Conservation (phyloP, 2,329 filamentous ascomycete species). For the Chrysosporium keratinophilum region DNA sequence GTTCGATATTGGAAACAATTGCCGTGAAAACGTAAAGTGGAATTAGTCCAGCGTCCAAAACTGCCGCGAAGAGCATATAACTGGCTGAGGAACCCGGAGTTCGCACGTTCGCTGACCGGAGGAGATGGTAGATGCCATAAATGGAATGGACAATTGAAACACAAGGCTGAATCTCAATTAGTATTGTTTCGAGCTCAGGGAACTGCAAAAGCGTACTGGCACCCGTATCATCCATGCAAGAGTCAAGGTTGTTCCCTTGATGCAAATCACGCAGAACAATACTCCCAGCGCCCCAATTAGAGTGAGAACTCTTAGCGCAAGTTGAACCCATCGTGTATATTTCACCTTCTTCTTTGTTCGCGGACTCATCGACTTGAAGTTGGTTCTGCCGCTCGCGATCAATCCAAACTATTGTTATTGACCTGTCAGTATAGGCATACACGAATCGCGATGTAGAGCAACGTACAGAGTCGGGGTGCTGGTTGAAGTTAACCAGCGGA, state of each 20-base stretch:
- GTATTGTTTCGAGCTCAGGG: not conserved
- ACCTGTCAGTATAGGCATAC: not conserved
- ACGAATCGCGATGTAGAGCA: not conserved
- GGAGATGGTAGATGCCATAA: conserved; percentile 74
- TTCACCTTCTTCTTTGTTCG: conserved; percentile 62
- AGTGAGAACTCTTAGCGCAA: conserved; percentile 56
- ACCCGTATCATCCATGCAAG: conserved; percentile 68
- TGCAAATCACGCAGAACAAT: conserved; percentile 64
- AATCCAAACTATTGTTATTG: conserved; percentile 37
- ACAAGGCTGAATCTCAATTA: conserved; percentile 49
- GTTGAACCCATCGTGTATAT: conserved; percentile 56
- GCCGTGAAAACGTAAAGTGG: conserved; percentile 54
- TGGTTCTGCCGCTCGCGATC: conserved; percentile 50
- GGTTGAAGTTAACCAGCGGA: conserved; percentile 70
- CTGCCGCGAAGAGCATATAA: conserved; percentile 74
- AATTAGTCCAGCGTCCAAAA: conserved; percentile 59
- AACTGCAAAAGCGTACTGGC: conserved; percentile 47
- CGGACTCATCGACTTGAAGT: conserved; percentile 56
- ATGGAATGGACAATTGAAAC: conserved; percentile 59
- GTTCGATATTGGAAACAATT: conserved; percentile 45
- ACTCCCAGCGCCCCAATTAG: conserved; percentile 60
- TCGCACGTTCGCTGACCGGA: conserved; percentile 57
- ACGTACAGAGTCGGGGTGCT: conserved; percentile 67
- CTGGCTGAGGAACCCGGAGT: conserved; percentile 72
- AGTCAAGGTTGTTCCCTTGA: conserved; percentile 54